Percentiles rank a stretch among this genome's conserved stretches.
Evolutionary conservation across 73 alveolate genomes (phyloP).

Genomic region (Paramecium octaurelia): DNA sequence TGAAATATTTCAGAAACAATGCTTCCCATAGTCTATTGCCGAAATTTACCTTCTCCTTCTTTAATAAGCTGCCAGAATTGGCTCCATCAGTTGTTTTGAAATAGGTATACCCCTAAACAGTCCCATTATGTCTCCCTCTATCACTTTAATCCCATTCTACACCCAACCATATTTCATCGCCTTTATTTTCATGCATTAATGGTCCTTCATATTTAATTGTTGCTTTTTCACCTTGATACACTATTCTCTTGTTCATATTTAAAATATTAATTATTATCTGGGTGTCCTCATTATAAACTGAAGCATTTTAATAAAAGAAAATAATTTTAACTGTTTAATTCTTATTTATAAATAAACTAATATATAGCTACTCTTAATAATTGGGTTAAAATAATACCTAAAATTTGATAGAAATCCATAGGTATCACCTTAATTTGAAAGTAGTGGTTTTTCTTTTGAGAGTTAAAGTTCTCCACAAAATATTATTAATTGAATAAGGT

Average conservation of each 20-base stretch:
- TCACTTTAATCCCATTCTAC: slow-evolving; percentile 94
- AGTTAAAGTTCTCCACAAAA: too few relatives aligned
- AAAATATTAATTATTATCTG: not conserved
- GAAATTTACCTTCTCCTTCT: slow-evolving; percentile 45
- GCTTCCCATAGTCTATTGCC: slow-evolving; percentile 51
- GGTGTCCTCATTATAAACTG: not conserved
- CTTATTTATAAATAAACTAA: not conserved
- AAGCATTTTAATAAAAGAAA: not conserved
- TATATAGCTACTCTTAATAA: not conserved
- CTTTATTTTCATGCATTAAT: slow-evolving; percentile 73
- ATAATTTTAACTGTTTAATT: not conserved
- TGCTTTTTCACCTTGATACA: slow-evolving; percentile 68
- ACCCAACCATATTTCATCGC: slow-evolving; percentile 93
- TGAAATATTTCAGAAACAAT: slow-evolving; percentile 53
- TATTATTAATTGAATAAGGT: too few relatives aligned
- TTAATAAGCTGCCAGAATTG: slow-evolving; percentile 57
- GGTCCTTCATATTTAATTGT: slow-evolving; percentile 79
- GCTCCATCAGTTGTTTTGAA: slow-evolving; percentile 60
- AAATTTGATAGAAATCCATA: too few relatives aligned
- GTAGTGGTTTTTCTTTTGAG: too few relatives aligned
- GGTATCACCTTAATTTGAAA: too few relatives aligned
- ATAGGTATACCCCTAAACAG: slow-evolving; percentile 89
- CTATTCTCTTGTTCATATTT: slow-evolving; percentile 58
- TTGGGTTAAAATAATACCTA: not conserved
- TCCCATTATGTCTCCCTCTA: slow-evolving; percentile 92